phyloP scores from a whole-genome alignment of 331 rosid species.

The Phaseolus coccineus region DNA sequence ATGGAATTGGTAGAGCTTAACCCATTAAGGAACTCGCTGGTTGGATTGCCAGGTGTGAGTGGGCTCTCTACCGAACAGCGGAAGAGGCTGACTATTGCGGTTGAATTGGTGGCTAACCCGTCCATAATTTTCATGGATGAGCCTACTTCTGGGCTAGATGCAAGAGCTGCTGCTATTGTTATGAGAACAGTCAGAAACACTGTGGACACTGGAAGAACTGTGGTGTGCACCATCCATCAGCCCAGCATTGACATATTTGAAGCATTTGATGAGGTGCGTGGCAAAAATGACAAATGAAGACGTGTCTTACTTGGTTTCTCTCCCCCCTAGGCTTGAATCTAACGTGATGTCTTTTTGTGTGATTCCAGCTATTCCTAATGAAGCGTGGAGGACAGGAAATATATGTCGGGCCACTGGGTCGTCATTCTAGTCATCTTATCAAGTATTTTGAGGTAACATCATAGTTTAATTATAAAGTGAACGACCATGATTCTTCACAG shows the following conservation, averaged over 20 bases:
- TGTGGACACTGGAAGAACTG: conserved; percentile 85
- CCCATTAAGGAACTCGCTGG: conserved; percentile 71
- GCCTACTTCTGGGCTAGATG: conserved; percentile 92
- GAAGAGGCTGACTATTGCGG: conserved; percentile 83
- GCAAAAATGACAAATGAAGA: background rate
- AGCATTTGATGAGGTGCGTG: conserved; percentile 85
- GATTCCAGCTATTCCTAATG: conserved; percentile 73
- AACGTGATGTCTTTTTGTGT: conserved; percentile 30
- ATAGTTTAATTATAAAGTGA: background rate
- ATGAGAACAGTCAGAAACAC: conserved; percentile 92
- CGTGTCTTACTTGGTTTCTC: background rate
- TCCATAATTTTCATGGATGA: conserved; percentile 92
- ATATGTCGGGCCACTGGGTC: conserved; percentile 86
- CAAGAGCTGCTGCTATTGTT: conserved; percentile 91
- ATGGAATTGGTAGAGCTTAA: conserved; percentile 85
- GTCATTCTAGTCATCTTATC: conserved; percentile 65
- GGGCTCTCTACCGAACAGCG: conserved; percentile 95
- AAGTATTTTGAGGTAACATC: conserved; percentile 75
- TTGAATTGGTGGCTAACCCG: conserved; percentile 90
- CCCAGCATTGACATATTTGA: conserved; percentile 93
- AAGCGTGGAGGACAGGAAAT: conserved; percentile 88
- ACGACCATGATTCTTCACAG: background rate
- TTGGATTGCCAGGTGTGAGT: conserved; percentile 83
- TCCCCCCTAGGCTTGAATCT: conserved; percentile 26
- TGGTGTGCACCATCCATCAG: conserved; percentile 92